These are phyloP conservation scores for Simmondsia chinensis DNA, from an alignment of 148 eudicot genomes.

Conservation along the genomic window DNA sequence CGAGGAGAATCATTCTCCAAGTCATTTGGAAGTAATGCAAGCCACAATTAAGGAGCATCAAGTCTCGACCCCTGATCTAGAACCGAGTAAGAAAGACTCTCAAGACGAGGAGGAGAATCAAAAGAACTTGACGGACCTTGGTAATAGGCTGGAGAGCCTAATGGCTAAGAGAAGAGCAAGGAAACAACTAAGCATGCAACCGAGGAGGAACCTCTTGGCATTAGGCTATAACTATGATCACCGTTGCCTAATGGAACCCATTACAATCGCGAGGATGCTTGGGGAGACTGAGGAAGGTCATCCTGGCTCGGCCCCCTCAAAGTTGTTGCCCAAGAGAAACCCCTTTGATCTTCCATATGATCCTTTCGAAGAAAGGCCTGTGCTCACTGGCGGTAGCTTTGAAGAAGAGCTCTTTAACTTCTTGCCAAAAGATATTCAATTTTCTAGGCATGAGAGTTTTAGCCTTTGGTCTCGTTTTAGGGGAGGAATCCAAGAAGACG, in stretches of 20 bases:
- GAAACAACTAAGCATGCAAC: slow-evolving; percentile 39
- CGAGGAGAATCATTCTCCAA: too few relatives aligned
- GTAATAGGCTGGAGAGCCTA: slow-evolving; percentile 58
- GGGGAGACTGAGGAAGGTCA: slow-evolving; percentile 11
- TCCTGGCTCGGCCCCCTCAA: slow-evolving; percentile 70
- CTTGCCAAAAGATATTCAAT: slow-evolving; percentile 28
- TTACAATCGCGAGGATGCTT: slow-evolving; percentile 15
- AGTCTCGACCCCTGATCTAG: background rate
- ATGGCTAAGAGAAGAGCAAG: slow-evolving; percentile 53
- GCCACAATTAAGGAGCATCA: background rate
- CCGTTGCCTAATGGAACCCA: slow-evolving; percentile 13
- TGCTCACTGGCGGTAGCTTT: slow-evolving; percentile 59
- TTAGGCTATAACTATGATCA: slow-evolving; percentile 15
- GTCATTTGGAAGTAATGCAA: too few relatives aligned
- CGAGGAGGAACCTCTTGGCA: slow-evolving; percentile 24
- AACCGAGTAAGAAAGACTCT: slow-evolving; percentile 13
- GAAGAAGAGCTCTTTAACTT: slow-evolving; percentile 35
- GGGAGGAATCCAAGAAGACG: slow-evolving; percentile 22
- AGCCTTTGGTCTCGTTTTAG: slow-evolving; percentile 17
- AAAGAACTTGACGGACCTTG: slow-evolving; percentile 43
- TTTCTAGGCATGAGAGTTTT: slow-evolving; percentile 46
- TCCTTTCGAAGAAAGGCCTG: slow-evolving; percentile 70
- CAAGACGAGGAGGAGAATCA: slow-evolving; percentile 34
- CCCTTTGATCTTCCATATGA: slow-evolving; percentile 91
- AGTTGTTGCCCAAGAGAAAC: slow-evolving; percentile 36